Evolutionary conservation across 495 filamentous ascomycete species (phyloP).

Genomic region (Extremus antarcticus): DNA sequence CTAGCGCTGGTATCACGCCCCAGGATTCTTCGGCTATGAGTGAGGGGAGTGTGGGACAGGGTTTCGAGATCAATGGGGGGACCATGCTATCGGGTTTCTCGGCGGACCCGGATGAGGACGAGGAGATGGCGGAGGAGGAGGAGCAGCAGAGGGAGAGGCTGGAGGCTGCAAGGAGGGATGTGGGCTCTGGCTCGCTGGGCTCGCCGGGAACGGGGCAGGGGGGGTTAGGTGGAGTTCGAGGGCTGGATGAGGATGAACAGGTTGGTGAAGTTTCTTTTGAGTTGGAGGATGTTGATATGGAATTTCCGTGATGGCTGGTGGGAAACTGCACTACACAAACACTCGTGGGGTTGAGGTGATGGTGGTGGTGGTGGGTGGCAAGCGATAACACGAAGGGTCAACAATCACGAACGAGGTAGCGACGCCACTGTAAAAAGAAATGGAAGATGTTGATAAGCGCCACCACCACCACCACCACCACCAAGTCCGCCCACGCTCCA

Average conservation of each 20-base stretch:
- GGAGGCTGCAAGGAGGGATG: too few species aligned
- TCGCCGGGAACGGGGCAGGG: background rate
- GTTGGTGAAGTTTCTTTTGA: conserved; percentile 52
- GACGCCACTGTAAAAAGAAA: background rate
- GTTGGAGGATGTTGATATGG: conserved; percentile 47
- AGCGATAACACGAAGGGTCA: too few species aligned
- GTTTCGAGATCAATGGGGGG: conserved; percentile 18
- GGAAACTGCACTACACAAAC: background rate
- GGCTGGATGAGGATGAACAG: conserved; percentile 44
- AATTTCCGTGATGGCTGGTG: conserved; percentile 14
- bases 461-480: background rate
- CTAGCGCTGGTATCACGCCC: conserved; percentile 49
- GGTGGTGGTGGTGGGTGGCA: too few species aligned
- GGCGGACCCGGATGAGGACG: conserved; percentile 92
- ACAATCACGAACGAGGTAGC: conserved; percentile 5
- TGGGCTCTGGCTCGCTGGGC: too few species aligned
- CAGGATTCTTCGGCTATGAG: conserved; percentile 10
- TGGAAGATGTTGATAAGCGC: background rate
- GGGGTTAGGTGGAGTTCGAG: conserved; percentile 5
- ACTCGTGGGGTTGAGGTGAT: background rate
- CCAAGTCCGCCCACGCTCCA: too few species aligned
- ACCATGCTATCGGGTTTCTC: conserved; percentile 59
- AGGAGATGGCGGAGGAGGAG: conserved; percentile 84
- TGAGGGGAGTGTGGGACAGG: conserved; percentile 18
- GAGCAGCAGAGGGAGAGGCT: conserved; percentile 43